A percentile compares a stretch with the other conserved stretches of the same genome.
phyloP scores from a whole-genome alignment of 2,329 filamentous ascomycete species.

The Aspergillus ustus region DNA sequence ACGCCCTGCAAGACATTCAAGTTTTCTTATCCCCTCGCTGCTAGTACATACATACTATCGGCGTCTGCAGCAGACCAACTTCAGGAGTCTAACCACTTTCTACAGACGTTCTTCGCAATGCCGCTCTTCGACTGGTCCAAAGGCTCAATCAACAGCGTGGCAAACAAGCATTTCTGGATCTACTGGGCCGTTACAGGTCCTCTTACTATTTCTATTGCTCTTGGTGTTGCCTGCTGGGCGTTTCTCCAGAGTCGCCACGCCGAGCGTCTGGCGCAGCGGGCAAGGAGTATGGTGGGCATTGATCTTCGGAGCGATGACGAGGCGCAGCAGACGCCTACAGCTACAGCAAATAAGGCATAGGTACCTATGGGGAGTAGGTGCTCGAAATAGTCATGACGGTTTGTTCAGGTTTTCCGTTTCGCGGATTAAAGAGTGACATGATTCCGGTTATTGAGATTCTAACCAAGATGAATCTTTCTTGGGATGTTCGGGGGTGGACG shows the following conservation, averaged over 20 bases:
- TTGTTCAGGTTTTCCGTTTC: too few species aligned
- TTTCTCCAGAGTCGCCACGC: neutral
- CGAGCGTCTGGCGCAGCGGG: neutral
- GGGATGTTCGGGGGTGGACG: too few species aligned
- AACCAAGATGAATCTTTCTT: too few species aligned
- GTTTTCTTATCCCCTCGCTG: too few species aligned
- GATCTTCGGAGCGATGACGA: neutral
- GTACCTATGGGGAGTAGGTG: too few species aligned
- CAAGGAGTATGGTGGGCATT: neutral
- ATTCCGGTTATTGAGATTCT: too few species aligned
- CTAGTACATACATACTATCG: too few species aligned
- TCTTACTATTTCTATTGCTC: neutral
- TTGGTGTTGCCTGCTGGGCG: neutral
- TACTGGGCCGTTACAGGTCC: conserved; percentile 1
- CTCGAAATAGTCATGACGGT: too few species aligned
- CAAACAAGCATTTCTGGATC: conserved; percentile 5
- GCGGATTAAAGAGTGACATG: too few species aligned
- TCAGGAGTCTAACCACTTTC: neutral
- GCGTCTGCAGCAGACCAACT: too few species aligned
- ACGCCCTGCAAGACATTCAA: neutral
- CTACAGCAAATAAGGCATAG: too few species aligned
- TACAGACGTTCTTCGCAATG: conserved; percentile 10
- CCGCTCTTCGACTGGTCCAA: conserved; percentile 5
- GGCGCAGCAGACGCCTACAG: neutral
- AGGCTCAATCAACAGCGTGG: neutral